Percentiles rank a stretch among this genome's conserved stretches.
These are phyloP conservation scores for Vigna unguiculata DNA, from an alignment of 306 rosid species.

Conservation along the genomic window DNA sequence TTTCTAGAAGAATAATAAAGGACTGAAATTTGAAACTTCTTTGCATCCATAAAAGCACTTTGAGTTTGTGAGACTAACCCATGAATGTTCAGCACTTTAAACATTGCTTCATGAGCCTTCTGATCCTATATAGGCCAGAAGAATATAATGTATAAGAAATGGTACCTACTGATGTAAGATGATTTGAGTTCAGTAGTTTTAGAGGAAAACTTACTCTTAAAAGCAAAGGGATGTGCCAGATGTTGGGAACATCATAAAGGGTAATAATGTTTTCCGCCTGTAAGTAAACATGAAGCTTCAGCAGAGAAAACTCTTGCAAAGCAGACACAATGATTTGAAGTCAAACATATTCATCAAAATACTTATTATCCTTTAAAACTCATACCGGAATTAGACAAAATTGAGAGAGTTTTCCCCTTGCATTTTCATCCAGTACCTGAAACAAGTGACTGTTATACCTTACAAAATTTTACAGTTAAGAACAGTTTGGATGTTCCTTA, in stretches of 20 bases:
- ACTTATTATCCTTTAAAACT: conserved; percentile 30
- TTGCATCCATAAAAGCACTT: not conserved
- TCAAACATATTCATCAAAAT: conserved; percentile 25
- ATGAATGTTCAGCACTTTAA: conserved; percentile 67
- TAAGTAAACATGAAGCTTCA: conserved; percentile 52
- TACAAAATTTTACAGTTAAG: conserved; percentile 6
- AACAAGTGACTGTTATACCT: conserved; percentile 40
- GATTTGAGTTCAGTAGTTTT: conserved; percentile 30
- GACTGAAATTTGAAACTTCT: conserved; percentile 26
- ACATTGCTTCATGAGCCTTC: conserved; percentile 83
- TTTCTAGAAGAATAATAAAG: conserved; percentile 29
- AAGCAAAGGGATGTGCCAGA: conserved; percentile 96
- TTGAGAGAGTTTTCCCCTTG: conserved; percentile 74
- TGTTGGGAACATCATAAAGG: conserved; percentile 95
- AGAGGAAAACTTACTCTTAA: conserved; percentile 66
- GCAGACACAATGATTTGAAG: conserved; percentile 29
- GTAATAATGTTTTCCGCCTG: conserved; percentile 86
- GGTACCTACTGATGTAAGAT: conserved; percentile 30
- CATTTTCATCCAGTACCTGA: conserved; percentile 77
- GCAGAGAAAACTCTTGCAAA: conserved; percentile 40
- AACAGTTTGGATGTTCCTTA: conserved; percentile 24
- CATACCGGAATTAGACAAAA: conserved; percentile 90
- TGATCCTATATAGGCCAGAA: conserved; percentile 67
- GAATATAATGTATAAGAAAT: conserved; percentile 51
- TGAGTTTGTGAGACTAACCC: conserved; percentile 60